A percentile compares a stretch with the other conserved stretches of the same genome.
These are phyloP conservation scores for Fusarium napiforme DNA, from an alignment of 2,329 filamentous ascomycete genomes.

Conservation along the genomic window DNA sequence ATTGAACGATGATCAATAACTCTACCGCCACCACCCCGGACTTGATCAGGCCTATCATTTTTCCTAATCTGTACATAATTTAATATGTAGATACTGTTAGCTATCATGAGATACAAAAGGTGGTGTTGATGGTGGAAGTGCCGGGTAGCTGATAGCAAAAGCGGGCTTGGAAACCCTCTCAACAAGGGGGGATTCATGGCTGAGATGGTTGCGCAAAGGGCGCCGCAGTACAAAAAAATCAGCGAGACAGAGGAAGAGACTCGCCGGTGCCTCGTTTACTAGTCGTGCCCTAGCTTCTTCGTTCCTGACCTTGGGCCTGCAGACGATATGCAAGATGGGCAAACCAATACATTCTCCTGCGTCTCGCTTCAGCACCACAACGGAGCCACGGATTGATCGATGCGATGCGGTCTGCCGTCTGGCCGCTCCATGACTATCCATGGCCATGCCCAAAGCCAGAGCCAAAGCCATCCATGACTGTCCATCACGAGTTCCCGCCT, in stretches of 20 bases:
- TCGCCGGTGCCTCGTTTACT: conserved; percentile 21
- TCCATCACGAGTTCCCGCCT: background rate
- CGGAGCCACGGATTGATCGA: conserved; percentile 26
- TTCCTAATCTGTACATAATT: background rate
- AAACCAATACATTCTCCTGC: conserved; percentile 41
- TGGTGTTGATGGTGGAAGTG: conserved; percentile 7
- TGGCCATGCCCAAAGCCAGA: background rate
- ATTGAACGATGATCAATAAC: background rate
- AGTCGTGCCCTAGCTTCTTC: conserved; percentile 31
- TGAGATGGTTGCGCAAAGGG: conserved; percentile 21
- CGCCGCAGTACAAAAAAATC: conserved; percentile 5
- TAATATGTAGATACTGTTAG: background rate
- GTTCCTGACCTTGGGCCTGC: conserved; percentile 38
- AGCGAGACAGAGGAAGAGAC: background rate
- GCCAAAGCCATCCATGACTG: background rate
- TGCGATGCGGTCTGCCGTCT: conserved; percentile 13
- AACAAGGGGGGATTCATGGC: background rate
- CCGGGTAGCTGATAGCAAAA: conserved; percentile 20
- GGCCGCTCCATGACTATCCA: background rate
- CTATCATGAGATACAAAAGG: conserved; percentile 5
- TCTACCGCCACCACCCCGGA: conserved; percentile 11
- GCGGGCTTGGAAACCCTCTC: background rate
- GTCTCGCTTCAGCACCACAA: conserved; percentile 42
- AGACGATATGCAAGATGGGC: conserved; percentile 35
- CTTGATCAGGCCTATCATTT: background rate